Conservation (phyloP, 331 rosid genomes). For the Prunus yedoensis region DNA sequence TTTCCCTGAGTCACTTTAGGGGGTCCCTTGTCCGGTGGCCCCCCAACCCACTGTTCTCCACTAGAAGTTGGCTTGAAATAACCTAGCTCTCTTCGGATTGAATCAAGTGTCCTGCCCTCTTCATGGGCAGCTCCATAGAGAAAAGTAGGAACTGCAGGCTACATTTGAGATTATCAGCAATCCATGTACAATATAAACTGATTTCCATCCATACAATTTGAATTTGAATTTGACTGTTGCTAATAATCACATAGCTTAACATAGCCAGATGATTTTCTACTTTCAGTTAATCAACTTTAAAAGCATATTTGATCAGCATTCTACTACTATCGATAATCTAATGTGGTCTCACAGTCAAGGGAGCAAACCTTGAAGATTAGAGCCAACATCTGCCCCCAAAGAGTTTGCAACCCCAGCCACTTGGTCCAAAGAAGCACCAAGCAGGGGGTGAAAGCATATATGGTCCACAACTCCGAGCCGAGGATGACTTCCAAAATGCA, state of each 20-base stretch:
- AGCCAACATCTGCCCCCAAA: constrained; percentile 52
- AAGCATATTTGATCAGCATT: neutral
- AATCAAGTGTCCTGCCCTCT: constrained; percentile 60
- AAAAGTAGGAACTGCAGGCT: constrained; percentile 74
- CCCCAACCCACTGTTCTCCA: constrained; percentile 65
- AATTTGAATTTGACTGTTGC: neutral
- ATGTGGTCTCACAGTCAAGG: neutral
- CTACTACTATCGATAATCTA: neutral
- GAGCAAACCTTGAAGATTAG: constrained; percentile 55
- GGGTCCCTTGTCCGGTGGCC: constrained; percentile 72
- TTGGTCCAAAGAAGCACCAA: constrained; percentile 52
- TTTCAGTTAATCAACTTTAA: neutral
- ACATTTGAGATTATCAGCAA: constrained; percentile 26
- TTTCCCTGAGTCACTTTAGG: constrained; percentile 42
- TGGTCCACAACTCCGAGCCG: constrained; percentile 84
- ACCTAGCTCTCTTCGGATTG: constrained; percentile 63
- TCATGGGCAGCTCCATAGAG: constrained; percentile 76
- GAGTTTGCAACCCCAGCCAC: constrained; percentile 54
- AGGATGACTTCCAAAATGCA: constrained; percentile 72
- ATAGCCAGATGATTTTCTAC: neutral
- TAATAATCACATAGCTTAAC: neutral
- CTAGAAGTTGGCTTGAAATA: constrained; percentile 50
- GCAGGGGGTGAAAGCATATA: constrained; percentile 72
- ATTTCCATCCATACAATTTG: too few relatives aligned
- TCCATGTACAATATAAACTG: neutral